Conservation (phyloP, 2,329 filamentous ascomycete species). For the Colletotrichum noveboracense region DNA sequence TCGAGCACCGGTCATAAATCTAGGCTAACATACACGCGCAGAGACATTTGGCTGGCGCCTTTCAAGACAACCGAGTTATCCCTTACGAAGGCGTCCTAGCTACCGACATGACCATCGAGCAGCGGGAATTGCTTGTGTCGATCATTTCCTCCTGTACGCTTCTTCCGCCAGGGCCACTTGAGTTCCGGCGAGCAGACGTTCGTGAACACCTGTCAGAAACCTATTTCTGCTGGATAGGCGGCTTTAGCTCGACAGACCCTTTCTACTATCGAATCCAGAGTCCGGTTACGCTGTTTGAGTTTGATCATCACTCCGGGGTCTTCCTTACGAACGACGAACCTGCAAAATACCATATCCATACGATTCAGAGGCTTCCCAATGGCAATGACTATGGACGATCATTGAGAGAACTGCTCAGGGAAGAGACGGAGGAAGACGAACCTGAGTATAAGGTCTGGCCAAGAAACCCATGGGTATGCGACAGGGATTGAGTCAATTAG, state of each 20-base stretch:
- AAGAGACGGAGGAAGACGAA: background rate
- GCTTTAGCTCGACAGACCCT: background rate
- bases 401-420: background rate
- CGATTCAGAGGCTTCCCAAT: background rate
- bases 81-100: background rate
- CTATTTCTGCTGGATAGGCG: background rate
- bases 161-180: background rate
- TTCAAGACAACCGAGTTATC: background rate
- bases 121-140: background rate
- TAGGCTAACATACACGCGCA: background rate
- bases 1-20: background rate
- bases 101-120: background rate
- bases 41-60: background rate
- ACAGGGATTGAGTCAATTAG: background rate
- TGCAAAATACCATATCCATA: background rate
- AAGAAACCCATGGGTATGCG: background rate
- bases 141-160: background rate
- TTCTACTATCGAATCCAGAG: background rate
- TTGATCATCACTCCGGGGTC: background rate
- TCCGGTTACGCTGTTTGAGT: background rate
- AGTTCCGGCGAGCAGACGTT: background rate
- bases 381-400: background rate
- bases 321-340: background rate
- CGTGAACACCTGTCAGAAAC: background rate
- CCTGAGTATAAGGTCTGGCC: background rate